These are phyloP conservation scores for Phytopythium boreale DNA, from an alignment of 352 stramenopile genomes.

Conservation along the genomic window DNA sequence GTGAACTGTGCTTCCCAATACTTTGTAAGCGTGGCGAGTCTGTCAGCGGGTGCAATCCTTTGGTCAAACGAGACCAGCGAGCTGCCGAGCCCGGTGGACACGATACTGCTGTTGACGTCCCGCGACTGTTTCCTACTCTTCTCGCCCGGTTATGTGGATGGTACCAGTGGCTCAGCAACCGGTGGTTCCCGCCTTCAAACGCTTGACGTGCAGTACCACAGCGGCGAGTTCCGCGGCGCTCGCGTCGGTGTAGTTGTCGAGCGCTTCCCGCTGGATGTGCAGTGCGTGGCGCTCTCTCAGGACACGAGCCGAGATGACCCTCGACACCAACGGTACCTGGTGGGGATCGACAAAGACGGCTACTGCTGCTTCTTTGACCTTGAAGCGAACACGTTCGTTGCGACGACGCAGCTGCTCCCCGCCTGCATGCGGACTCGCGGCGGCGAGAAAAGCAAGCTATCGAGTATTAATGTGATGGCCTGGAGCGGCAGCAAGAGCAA, in stretches of 20 bases:
- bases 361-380: conserved; percentile 51
- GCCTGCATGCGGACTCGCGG: background rate
- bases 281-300: conserved; percentile 15
- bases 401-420: conserved; percentile 33
- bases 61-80: conserved; percentile 2
- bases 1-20: background rate
- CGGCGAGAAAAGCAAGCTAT: background rate
- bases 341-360: conserved; percentile 32
- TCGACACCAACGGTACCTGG: conserved; percentile 19
- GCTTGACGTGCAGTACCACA: conserved; percentile 7
- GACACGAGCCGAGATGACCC: conserved; percentile 6
- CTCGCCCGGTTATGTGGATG: background rate
- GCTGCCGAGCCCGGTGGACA: background rate
- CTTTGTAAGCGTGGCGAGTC: background rate
- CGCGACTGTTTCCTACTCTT: background rate
- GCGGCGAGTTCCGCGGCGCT: background rate
- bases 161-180: background rate
- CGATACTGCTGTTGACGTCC: background rate
- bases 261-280: conserved; percentile 22
- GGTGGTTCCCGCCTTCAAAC: conserved; percentile 9
- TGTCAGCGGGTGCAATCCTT: background rate
- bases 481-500: conserved; percentile 18
- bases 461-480: conserved; percentile 19
- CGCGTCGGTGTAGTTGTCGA: conserved; percentile 13
- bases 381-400: conserved; percentile 16